These are phyloP conservation scores for Phallus indusiatus DNA, from an alignment of 768 basidiomycete genomes.

Conservation along the genomic window DNA sequence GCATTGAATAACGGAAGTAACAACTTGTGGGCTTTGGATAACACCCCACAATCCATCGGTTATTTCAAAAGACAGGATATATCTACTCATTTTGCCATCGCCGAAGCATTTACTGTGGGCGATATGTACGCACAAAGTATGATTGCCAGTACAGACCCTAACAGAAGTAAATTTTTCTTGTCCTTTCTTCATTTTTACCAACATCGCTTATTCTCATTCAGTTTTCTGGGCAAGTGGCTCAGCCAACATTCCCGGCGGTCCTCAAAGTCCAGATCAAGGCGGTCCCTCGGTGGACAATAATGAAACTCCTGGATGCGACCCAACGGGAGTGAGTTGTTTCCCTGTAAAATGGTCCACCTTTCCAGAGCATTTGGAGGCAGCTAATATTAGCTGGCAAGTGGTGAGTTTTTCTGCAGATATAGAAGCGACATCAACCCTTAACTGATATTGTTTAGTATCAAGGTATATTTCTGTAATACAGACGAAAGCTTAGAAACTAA, in stretches of 20 bases:
- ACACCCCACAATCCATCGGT: conserved; percentile 7
- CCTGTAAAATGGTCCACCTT: conserved; percentile 10
- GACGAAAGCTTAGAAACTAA: not conserved
- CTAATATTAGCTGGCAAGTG: conserved; percentile 7
- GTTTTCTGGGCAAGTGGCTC: conserved; percentile 10
- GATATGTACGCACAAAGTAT: conserved; percentile 14
- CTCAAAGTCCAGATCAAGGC: conserved; percentile 7
- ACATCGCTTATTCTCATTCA: not conserved
- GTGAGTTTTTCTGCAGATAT: not conserved
- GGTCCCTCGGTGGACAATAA: conserved; percentile 11
- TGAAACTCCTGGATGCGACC: conserved; percentile 9
- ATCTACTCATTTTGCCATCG: conserved; percentile 11
- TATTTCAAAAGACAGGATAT: conserved; percentile 11
- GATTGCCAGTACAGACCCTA: conserved; percentile 9
- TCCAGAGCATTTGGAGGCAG: conserved; percentile 3
- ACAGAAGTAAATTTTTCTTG: conserved; percentile 1
- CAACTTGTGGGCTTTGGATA: conserved; percentile 11
- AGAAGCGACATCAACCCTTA: not conserved
- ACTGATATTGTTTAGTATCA: not conserved
- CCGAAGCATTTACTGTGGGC: conserved; percentile 11
- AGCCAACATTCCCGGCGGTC: conserved; percentile 12
- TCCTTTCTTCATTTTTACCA: not conserved
- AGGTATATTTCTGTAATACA: not conserved
- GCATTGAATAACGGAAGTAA: conserved; percentile 10
- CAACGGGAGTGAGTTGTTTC: conserved; percentile 7